Conservation (phyloP, 106 monocot genomes). For the Agapanthus africanus region DNA sequence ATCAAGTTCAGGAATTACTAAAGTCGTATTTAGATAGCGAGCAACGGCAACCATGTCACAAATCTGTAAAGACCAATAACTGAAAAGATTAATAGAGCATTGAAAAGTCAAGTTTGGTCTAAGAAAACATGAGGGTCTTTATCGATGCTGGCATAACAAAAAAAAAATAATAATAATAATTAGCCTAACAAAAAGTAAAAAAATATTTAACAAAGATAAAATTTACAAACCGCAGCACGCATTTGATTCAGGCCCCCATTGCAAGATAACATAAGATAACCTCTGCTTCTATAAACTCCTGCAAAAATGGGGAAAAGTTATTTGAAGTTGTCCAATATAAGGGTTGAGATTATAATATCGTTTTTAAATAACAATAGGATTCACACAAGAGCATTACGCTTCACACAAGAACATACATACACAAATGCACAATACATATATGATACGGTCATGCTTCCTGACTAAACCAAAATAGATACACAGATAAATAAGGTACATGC, state of each 20-base stretch:
- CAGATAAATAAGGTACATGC: not conserved
- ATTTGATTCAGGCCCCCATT: conserved; percentile 97
- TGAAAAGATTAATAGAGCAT: not conserved
- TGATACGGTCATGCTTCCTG: not conserved
- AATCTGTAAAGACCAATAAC: conserved; percentile 34
- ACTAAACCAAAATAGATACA: not conserved
- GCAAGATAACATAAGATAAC: conserved; percentile 79
- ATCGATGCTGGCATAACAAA: not conserved
- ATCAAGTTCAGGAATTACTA: too few species aligned
- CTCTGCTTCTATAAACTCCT: conserved; percentile 89
- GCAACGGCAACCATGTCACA: conserved; percentile 92
- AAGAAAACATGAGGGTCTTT: not conserved
- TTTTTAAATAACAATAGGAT: too few species aligned
- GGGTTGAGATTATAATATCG: not conserved
- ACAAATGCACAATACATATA: not conserved
- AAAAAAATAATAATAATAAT: too few species aligned
- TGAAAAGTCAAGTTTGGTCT: not conserved
- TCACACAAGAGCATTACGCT: not conserved
- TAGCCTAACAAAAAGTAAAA: conserved; percentile 7
- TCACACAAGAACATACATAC: not conserved
- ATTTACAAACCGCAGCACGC: conserved; percentile 80
- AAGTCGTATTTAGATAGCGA: too few species aligned
- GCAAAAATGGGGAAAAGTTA: not conserved
- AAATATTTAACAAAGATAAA: conserved; percentile 4
- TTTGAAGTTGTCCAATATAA: not conserved